Evolutionary conservation across 345 rosid genomes (phyloP), one percentile per base, ranked within the genome.

Genomic region (Angophora floribunda): DNA sequence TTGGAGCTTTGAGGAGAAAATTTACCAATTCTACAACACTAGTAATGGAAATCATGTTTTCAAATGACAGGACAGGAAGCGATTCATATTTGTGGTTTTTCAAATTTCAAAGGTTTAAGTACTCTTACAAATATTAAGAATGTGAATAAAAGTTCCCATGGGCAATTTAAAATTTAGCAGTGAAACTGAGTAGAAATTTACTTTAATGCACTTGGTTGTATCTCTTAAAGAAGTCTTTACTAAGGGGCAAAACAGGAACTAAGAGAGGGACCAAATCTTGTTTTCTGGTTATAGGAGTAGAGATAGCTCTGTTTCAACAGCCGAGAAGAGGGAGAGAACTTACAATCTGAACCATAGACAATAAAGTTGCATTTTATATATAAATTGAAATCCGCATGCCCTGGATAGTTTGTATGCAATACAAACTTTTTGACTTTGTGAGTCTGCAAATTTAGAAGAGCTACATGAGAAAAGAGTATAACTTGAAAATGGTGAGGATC

Each of bases 381-480:
- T 80, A 97, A 95, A 94, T 97, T 98, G 91, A 98, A 98, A 93
- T 98, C 99, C 47, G 98, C 94, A 93, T 98, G 99, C 80, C 99
- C 99, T 86, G 98, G 99, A 92, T 98, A 97, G 92, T 98, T 97
- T 44, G 99, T 95, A 90, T 98, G 99, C 89, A 98, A 91, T 89
- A 98, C 96, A 91, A 98, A 98, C 95, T 98, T 98, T 91, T 97
- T 97, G 88, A 95, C 93, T 91, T 93, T 96, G 92, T 98, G 99
- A 88, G 94, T 95, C 99, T 98, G 96, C 92, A 93, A 89, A 89
- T 86, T 32, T 41, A 89, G 41, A 88, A 89, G 55, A 63, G 87
- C 50, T 52, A 87, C 88, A 52, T 50, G 86, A 86, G 47, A 86
- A 86, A 91, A 57, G 80, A 84, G 87, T 51, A 85, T 41, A 86